Evolutionary conservation across 2,329 filamentous ascomycete species (phyloP).

Genomic region (Sphaerulina vaccinii): DNA sequence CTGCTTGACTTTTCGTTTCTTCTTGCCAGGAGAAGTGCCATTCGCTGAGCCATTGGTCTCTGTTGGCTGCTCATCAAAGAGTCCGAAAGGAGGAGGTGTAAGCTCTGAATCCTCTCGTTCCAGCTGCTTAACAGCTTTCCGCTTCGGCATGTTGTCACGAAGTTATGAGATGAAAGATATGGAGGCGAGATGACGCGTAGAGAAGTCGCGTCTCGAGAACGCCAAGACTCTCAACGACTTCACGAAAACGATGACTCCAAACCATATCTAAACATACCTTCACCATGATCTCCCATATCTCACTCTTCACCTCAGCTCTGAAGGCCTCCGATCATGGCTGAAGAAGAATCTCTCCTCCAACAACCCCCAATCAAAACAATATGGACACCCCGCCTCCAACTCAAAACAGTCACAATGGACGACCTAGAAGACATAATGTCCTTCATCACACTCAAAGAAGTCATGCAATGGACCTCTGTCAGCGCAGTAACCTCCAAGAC

Average conservation of each 20-base stretch:
- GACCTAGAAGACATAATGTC: slow-evolving; percentile 36
- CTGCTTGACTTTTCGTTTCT: slow-evolving; percentile 25
- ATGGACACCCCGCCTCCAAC: slow-evolving; percentile 21
- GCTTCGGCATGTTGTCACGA: slow-evolving; percentile 30
- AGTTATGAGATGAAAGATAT: background rate
- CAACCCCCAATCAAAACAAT: slow-evolving; percentile 20
- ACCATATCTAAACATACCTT: background rate
- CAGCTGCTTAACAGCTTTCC: slow-evolving; percentile 19
- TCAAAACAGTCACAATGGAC: slow-evolving; percentile 24
- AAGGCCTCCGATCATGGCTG: slow-evolving; percentile 3
- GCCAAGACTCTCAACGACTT: background rate
- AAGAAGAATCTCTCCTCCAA: slow-evolving; percentile 6
- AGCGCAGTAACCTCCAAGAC: slow-evolving; percentile 18
- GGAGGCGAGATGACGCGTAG: slow-evolving; percentile 10
- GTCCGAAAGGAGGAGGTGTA: slow-evolving; percentile 23
- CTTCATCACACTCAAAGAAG: slow-evolving; percentile 47
- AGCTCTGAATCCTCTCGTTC: slow-evolving; percentile 23
- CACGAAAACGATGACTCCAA: background rate
- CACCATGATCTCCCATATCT: background rate
- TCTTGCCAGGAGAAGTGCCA: slow-evolving; percentile 22
- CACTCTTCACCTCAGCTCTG: background rate
- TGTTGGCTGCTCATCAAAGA: slow-evolving; percentile 16
- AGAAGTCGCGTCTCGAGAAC: slow-evolving; percentile 5
- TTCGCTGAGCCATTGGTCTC: slow-evolving; percentile 13
- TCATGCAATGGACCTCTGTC: slow-evolving; percentile 33